These are phyloP conservation scores for Anacardium occidentale DNA, from an alignment of 345 rosid genomes.

Conservation along the genomic window DNA sequence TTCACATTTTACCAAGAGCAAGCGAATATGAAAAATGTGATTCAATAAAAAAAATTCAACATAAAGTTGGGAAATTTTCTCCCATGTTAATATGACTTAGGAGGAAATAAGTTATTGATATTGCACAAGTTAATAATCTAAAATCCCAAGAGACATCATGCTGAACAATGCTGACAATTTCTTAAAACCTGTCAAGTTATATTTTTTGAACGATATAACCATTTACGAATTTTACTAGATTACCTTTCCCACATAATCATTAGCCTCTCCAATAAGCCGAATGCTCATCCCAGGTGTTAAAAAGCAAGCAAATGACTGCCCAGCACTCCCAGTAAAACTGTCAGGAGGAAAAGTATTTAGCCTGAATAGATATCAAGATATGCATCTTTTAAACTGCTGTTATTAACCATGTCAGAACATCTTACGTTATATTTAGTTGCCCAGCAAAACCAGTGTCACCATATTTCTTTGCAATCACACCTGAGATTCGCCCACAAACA, in stretches of 20 bases:
- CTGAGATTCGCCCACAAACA: slow-evolving; percentile 91
- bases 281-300: slow-evolving; percentile 96
- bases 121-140: background rate
- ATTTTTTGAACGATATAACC: background rate
- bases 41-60: background rate
- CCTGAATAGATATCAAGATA: slow-evolving; percentile 3
- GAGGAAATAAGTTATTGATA: background rate
- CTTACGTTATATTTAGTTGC: slow-evolving; percentile 92
- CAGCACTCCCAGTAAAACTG: slow-evolving; percentile 95
- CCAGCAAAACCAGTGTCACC: slow-evolving; percentile 99
- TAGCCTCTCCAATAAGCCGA: slow-evolving; percentile 87
- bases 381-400: background rate
- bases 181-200: background rate
- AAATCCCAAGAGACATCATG: background rate
- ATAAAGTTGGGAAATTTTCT: background rate
- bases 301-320: slow-evolving; percentile 97
- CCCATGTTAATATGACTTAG: slow-evolving; percentile 14
- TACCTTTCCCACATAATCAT: slow-evolving; percentile 99
- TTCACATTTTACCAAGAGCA: slow-evolving; percentile 23
- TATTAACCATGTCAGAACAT: slow-evolving; percentile 12
- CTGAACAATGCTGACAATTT: background rate
- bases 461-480: slow-evolving; percentile 85
- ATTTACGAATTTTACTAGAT: slow-evolving; percentile 5
- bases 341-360: slow-evolving; percentile 25
- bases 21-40: background rate